phyloP scores from a whole-genome alignment of 768 basidiomycete species.

The Phylloporus sp. region DNA sequence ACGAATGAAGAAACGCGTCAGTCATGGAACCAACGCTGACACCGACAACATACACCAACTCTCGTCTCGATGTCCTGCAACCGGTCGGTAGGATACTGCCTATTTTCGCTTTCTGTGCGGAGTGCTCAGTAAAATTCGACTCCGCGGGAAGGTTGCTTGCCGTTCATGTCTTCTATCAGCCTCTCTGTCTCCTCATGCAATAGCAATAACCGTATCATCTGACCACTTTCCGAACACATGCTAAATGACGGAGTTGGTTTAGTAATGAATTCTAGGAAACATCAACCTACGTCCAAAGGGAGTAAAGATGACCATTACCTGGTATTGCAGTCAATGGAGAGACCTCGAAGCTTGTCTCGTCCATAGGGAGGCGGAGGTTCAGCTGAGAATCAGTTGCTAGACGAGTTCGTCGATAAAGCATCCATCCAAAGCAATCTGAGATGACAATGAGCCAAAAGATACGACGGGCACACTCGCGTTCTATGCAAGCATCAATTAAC shows the following conservation, averaged over 20 bases:
- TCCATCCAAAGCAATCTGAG: slow-evolving; percentile 47
- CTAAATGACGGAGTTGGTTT: slow-evolving; percentile 58
- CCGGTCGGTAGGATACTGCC: slow-evolving; percentile 30
- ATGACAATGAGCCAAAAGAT: slow-evolving; percentile 77
- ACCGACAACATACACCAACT: slow-evolving; percentile 30
- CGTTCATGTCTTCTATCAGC: slow-evolving; percentile 48
- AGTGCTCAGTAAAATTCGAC: slow-evolving; percentile 24
- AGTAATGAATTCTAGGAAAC: slow-evolving; percentile 59
- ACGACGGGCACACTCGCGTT: slow-evolving; percentile 76
- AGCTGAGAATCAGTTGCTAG: slow-evolving; percentile 42
- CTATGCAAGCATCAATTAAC: slow-evolving; percentile 58
- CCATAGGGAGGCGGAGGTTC: slow-evolving; percentile 67
- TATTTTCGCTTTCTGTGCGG: slow-evolving; percentile 24
- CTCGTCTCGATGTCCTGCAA: slow-evolving; percentile 44
- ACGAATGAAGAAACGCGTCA: slow-evolving; percentile 8
- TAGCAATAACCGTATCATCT: slow-evolving; percentile 65
- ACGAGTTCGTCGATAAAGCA: slow-evolving; percentile 34
- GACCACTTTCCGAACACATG: slow-evolving; percentile 56
- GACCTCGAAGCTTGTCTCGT: slow-evolving; percentile 79
- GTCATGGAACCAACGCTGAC: background rate
- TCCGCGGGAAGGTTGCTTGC: slow-evolving; percentile 30
- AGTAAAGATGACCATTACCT: slow-evolving; percentile 16
- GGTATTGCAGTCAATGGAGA: slow-evolving; percentile 41
- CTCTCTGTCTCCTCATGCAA: slow-evolving; percentile 61
- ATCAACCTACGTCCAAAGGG: slow-evolving; percentile 2